These are phyloP conservation scores for Aspergillus aculeatus DNA, from an alignment of 2,329 filamentous ascomycete genomes.

Conservation along the genomic window DNA sequence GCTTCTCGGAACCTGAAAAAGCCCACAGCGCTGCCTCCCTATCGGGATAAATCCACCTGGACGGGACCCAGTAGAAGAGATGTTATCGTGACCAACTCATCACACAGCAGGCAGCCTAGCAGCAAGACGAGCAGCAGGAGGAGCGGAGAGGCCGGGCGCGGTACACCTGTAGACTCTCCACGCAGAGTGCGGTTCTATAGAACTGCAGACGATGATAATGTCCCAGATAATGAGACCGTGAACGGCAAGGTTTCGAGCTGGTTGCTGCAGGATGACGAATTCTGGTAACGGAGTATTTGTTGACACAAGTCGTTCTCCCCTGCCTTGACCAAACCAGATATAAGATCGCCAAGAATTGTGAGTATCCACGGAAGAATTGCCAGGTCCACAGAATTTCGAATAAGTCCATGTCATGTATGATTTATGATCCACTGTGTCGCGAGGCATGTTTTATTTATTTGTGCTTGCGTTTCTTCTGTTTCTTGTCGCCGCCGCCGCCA, in stretches of 20 bases:
- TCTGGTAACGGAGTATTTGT: neutral
- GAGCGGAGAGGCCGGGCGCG: neutral
- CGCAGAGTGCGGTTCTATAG: neutral
- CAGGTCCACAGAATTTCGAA: neutral
- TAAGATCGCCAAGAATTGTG: neutral
- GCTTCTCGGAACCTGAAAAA: neutral
- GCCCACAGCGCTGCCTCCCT: neutral
- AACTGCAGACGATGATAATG: neutral
- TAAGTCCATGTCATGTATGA: neutral
- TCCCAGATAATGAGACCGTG: neutral
- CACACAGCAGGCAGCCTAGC: neutral
- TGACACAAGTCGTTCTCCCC: neutral
- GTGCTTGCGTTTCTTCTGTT: constrained; percentile 27
- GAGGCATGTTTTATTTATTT: constrained; percentile 14
- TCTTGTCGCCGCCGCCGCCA: constrained; percentile 16
- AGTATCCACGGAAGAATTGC: neutral
- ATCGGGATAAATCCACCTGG: neutral
- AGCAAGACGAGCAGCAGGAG: neutral
- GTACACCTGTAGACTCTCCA: neutral
- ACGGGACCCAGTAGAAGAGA: neutral
- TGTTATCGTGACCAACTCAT: neutral
- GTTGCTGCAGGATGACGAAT: neutral
- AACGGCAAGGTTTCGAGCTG: neutral
- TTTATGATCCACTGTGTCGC: neutral
- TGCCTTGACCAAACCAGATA: neutral